Conservation (phyloP, 1,284 basidiomycete species). For the Amylostereum areolatum region DNA sequence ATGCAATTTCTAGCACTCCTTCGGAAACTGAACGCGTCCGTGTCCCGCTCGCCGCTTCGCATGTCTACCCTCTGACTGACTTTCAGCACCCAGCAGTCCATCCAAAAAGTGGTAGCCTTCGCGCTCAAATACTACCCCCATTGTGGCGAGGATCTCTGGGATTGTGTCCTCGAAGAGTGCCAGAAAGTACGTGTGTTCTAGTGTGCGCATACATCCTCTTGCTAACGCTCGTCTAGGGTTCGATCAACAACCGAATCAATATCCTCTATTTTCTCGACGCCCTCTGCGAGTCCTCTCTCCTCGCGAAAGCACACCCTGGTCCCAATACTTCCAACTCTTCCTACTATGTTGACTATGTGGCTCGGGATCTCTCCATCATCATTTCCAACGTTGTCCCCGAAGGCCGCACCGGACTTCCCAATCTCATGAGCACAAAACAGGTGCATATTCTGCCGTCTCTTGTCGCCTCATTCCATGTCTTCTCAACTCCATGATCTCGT, state of each 20-base stretch:
- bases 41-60: conserved; percentile 18
- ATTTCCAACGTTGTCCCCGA: conserved; percentile 79
- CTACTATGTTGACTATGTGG: conserved; percentile 72
- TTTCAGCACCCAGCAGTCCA: conserved; percentile 78
- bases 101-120: conserved; percentile 83
- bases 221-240: conserved; percentile 45
- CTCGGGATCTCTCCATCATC: conserved; percentile 69
- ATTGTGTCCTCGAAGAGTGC: conserved; percentile 87
- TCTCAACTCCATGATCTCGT: neutral
- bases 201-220: neutral
- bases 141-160: conserved; percentile 92
- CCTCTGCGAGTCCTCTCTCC: conserved; percentile 72
- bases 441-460: conserved; percentile 30
- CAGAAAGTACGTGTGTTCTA: conserved; percentile 54
- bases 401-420: conserved; percentile 76
- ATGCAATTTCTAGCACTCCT: conserved; percentile 78
- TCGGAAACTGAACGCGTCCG: conserved; percentile 75
- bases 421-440: conserved; percentile 81
- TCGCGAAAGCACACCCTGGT: conserved; percentile 47
- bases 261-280: conserved; percentile 89
- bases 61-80: conserved; percentile 21
- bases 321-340: conserved; percentile 32
- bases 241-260: conserved; percentile 88
- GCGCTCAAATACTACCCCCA: conserved; percentile 79
- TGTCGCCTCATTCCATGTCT: too few relatives aligned